These are phyloP conservation scores for Thalassiosira mediterranea DNA, from an alignment of 352 stramenopile species.

Conservation along the genomic window DNA sequence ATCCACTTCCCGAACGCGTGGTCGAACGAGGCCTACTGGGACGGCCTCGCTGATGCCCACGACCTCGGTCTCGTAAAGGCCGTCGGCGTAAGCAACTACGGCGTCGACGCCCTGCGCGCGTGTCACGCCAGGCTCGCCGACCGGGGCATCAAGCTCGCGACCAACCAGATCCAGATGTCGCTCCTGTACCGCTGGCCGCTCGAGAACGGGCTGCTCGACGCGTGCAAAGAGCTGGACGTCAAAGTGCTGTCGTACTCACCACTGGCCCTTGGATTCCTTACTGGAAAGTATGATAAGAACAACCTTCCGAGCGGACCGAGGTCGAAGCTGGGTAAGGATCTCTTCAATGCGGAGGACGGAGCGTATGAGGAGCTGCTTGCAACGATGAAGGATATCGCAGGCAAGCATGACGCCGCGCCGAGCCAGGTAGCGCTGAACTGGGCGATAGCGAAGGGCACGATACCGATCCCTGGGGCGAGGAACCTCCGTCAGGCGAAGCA, in stretches of 20 bases:
- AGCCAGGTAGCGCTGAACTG: slow-evolving; percentile 84
- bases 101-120: slow-evolving; percentile 70
- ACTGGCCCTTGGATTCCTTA: slow-evolving; percentile 83
- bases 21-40: slow-evolving; percentile 82
- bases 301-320: slow-evolving; percentile 59
- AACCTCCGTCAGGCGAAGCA: slow-evolving; percentile 67
- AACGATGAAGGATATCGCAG: slow-evolving; percentile 55
- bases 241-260: slow-evolving; percentile 85
- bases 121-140: slow-evolving; percentile 70
- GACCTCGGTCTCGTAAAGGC: slow-evolving; percentile 83
- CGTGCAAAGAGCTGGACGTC: slow-evolving; percentile 81
- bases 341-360: slow-evolving; percentile 40
- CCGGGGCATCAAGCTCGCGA: slow-evolving; percentile 77
- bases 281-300: slow-evolving; percentile 32
- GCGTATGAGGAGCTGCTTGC: slow-evolving; percentile 44
- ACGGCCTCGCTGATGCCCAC: slow-evolving; percentile 82
- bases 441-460: slow-evolving; percentile 69
- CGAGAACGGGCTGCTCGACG: slow-evolving; percentile 74
- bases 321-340: slow-evolving; percentile 56
- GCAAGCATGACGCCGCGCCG: slow-evolving; percentile 32
- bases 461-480: slow-evolving; percentile 73
- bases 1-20: slow-evolving; percentile 75
- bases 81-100: slow-evolving; percentile 83
- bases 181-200: slow-evolving; percentile 80
- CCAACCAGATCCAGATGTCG: slow-evolving; percentile 87